Conservation (phyloP, 192 early-diverging fungal genomes). For the Geranomyces variabilis region DNA sequence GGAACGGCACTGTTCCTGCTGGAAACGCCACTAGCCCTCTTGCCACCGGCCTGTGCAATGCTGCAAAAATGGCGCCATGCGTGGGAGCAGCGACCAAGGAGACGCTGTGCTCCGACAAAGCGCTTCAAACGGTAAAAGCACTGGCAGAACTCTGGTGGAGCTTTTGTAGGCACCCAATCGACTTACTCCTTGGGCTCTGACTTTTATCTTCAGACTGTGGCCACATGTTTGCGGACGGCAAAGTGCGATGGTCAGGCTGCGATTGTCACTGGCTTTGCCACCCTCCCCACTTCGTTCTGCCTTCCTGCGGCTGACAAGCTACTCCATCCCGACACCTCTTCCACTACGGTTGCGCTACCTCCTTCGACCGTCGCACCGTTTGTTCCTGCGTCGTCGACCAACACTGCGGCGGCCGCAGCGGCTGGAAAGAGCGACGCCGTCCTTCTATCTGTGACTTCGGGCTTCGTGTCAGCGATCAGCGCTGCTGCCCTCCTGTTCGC, state of each 20-base stretch:
- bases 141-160: not conserved
- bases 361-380: slow-evolving; percentile 5
- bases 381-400: not conserved
- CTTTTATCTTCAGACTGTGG: slow-evolving; percentile 6
- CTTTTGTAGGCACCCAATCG: not conserved
- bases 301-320: slow-evolving; percentile 10
- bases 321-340: not conserved
- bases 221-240: not conserved
- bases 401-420: not conserved
- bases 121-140: not conserved
- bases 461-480: too few species aligned
- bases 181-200: not conserved
- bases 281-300: not conserved
- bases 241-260: not conserved
- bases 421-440: not conserved
- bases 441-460: too few species aligned
- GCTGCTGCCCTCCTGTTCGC: too few species aligned
- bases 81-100: not conserved
- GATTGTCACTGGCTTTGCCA: not conserved
- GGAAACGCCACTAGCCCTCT: slow-evolving; percentile 4
- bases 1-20: not conserved
- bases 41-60: not conserved
- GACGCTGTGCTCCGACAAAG: slow-evolving; percentile 5
- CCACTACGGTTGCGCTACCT: not conserved
- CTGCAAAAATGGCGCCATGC: not conserved